These are phyloP conservation scores for Nidularia pulvinata DNA, from an alignment of 768 basidiomycete genomes.

Conservation along the genomic window DNA sequence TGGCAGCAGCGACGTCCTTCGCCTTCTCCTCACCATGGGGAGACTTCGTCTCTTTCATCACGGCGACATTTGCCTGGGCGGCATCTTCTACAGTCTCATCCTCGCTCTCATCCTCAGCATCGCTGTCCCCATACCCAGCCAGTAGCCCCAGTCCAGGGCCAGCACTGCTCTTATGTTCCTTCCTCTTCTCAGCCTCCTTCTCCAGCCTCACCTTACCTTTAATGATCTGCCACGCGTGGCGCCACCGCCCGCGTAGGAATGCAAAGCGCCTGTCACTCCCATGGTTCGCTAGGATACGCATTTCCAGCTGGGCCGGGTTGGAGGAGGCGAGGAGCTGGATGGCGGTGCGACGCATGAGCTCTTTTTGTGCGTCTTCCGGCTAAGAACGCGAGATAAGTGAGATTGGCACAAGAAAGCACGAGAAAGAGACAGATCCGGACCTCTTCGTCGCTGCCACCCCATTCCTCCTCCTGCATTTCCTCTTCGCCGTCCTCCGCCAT, in stretches of 20 bases:
- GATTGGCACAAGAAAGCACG: background rate
- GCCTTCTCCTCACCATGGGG: background rate
- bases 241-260: slow-evolving; percentile 81
- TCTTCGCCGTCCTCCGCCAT: slow-evolving; percentile 38
- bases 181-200: slow-evolving; percentile 18
- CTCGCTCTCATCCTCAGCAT: slow-evolving; percentile 32
- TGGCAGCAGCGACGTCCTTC: slow-evolving; percentile 19
- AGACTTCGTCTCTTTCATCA: too few species aligned
- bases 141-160: slow-evolving; percentile 49
- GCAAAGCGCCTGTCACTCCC: slow-evolving; percentile 78
- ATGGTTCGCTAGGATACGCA: slow-evolving; percentile 88
- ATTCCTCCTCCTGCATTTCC: slow-evolving; percentile 43
- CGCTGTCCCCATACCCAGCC: slow-evolving; percentile 60
- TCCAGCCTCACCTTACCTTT: slow-evolving; percentile 45
- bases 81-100: slow-evolving; percentile 1
- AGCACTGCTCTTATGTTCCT: slow-evolving; percentile 15
- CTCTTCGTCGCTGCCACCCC: slow-evolving; percentile 77
- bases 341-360: slow-evolving; percentile 78
- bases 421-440: slow-evolving; percentile 22
- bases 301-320: slow-evolving; percentile 81
- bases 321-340: slow-evolving; percentile 65
- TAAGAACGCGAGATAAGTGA: slow-evolving; percentile 16
- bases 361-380: slow-evolving; percentile 60
- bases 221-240: slow-evolving; percentile 55
- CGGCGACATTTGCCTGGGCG: background rate